Evolutionary conservation across 257 asterid genomes (phyloP).

Genomic region (Dorcoceras hygrometricum): DNA sequence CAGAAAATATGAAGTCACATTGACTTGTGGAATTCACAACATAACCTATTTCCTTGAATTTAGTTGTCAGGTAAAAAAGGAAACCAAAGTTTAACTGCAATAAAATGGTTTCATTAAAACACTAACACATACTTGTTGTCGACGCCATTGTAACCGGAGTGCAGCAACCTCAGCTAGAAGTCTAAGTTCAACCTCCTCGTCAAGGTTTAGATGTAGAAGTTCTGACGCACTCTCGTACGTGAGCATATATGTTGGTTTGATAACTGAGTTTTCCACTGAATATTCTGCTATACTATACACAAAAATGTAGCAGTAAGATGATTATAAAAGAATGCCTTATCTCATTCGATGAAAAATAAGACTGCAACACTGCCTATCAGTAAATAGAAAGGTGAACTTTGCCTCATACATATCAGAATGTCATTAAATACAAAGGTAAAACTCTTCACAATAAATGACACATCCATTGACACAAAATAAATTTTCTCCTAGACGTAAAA

Average conservation of each 20-base stretch:
- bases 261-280: slow-evolving; percentile 76
- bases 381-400: not conserved
- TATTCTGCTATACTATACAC: slow-evolving; percentile 84
- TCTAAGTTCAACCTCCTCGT: slow-evolving; percentile 82
- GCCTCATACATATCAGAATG: not conserved
- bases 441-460: not conserved
- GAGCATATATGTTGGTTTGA: slow-evolving; percentile 94
- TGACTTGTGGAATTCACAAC: slow-evolving; percentile 2
- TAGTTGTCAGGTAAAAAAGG: slow-evolving; percentile 9
- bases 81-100: slow-evolving; percentile 19
- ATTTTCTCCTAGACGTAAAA: slow-evolving; percentile 1
- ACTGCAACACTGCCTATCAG: not conserved
- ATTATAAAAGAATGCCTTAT: slow-evolving; percentile 5
- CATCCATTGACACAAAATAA: not conserved
- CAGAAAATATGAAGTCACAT: slow-evolving; percentile 8
- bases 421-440: slow-evolving; percentile 11
- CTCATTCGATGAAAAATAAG: slow-evolving; percentile 12
- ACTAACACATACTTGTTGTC: slow-evolving; percentile 57
- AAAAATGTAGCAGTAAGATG: slow-evolving; percentile 33
- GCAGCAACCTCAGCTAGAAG: slow-evolving; percentile 91
- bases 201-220: slow-evolving; percentile 87
- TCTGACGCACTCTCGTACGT: slow-evolving; percentile 96
- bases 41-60: not conserved
- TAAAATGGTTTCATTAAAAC: slow-evolving; percentile 20
- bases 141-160: slow-evolving; percentile 81